Conservation (phyloP, 1,284 basidiomycete genomes). For the Ganoderma resinaceum region DNA sequence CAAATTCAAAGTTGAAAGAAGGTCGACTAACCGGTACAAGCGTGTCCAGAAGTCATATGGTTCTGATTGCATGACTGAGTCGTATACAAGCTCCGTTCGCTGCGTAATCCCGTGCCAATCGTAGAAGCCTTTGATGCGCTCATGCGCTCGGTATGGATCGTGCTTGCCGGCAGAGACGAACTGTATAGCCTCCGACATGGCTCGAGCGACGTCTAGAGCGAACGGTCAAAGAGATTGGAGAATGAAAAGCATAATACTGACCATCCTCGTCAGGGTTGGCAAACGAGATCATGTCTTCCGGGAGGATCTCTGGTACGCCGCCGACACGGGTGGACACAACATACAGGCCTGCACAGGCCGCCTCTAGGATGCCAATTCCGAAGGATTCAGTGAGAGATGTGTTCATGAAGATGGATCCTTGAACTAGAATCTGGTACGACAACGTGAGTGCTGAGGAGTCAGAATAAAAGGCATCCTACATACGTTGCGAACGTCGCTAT, state of each 20-base stretch:
- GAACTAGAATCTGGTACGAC: constrained; percentile 69
- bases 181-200: constrained; percentile 81
- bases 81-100: constrained; percentile 88
- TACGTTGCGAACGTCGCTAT: constrained; percentile 85
- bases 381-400: constrained; percentile 97
- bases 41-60: constrained; percentile 75
- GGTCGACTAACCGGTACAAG: constrained; percentile 63
- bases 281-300: constrained; percentile 93
- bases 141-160: constrained; percentile 82
- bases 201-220: constrained; percentile 80
- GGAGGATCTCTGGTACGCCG: constrained; percentile 95
- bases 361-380: constrained; percentile 96
- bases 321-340: constrained; percentile 96
- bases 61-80: constrained; percentile 64
- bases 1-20: not conserved
- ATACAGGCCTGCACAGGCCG: constrained; percentile 93
- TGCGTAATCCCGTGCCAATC: constrained; percentile 85
- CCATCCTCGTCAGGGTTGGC: constrained; percentile 88
- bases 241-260: constrained; percentile 31
- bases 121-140: constrained; percentile 84
- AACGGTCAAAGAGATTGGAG: not conserved
- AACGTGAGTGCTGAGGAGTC: not conserved
- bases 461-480: not conserved
- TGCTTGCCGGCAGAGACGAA: constrained; percentile 76
- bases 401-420: constrained; percentile 93